A percentile compares a stretch with the other conserved stretches of the same genome.
Conservation (phyloP, 1,284 basidiomycete species). For the Golubevia sp. region DNA sequence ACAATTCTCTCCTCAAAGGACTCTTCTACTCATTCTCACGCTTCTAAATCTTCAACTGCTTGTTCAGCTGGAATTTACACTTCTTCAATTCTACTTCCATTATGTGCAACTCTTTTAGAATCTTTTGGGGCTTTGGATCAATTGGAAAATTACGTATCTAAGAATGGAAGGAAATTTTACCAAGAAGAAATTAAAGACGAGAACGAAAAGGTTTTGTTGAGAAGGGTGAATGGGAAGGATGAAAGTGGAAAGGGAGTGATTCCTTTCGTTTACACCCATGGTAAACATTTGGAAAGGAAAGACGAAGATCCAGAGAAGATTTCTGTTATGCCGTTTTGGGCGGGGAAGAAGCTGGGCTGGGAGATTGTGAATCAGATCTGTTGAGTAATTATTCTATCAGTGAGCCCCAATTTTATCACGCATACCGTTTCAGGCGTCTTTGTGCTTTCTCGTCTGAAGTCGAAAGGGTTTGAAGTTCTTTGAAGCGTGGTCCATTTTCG, state of each 20-base stretch:
- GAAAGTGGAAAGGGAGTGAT: slow-evolving; percentile 19
- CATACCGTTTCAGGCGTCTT: not conserved
- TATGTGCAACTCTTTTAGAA: slow-evolving; percentile 58
- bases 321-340: slow-evolving; percentile 85
- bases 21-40: too few relatives aligned
- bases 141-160: slow-evolving; percentile 44
- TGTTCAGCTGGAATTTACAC: slow-evolving; percentile 60
- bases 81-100: slow-evolving; percentile 48
- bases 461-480: too few relatives aligned
- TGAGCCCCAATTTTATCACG: not conserved
- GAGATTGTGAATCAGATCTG: slow-evolving; percentile 66
- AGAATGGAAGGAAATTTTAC: slow-evolving; percentile 54
- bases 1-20: too few relatives aligned
- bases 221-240: slow-evolving; percentile 10
- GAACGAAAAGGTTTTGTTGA: slow-evolving; percentile 22
- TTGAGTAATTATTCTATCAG: not conserved
- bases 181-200: slow-evolving; percentile 18
- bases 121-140: slow-evolving; percentile 53
- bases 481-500: too few relatives aligned
- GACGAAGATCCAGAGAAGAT: slow-evolving; percentile 44
- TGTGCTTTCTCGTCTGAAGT: too few relatives aligned
- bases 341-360: slow-evolving; percentile 83
- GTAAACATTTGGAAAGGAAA: slow-evolving; percentile 13
- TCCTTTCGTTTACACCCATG: slow-evolving; percentile 44
- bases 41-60: slow-evolving; percentile 8